Conservation (phyloP, 1,284 basidiomycete genomes). For the Tilletia indica region DNA sequence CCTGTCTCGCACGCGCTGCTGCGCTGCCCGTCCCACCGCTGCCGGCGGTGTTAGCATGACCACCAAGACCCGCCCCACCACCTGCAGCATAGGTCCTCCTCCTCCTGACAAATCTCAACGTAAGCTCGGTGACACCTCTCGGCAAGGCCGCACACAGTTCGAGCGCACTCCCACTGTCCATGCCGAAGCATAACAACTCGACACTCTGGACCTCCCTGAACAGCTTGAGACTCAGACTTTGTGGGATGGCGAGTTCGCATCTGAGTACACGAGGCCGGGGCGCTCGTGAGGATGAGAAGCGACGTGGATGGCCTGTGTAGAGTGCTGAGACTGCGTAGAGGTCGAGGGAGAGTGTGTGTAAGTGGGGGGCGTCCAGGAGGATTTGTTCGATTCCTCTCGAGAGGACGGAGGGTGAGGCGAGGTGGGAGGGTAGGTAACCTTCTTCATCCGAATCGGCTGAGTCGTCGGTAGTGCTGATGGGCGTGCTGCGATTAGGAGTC, state of each 20-base stretch:
- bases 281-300: constrained; percentile 30
- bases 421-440: constrained; percentile 37
- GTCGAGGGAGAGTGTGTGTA: constrained; percentile 39
- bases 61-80: too few relatives aligned
- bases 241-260: constrained; percentile 39
- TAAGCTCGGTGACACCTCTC: constrained; percentile 28
- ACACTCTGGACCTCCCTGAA: constrained; percentile 36
- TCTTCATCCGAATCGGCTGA: constrained; percentile 30
- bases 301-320: constrained; percentile 28
- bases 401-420: constrained; percentile 33
- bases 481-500: neutral
- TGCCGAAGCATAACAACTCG: constrained; percentile 40
- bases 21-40: neutral
- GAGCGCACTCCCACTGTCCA: constrained; percentile 30
- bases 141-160: constrained; percentile 33
- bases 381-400: constrained; percentile 42
- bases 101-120: constrained; percentile 33
- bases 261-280: constrained; percentile 31
- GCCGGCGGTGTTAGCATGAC: too few relatives aligned
- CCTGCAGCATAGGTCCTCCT: neutral
- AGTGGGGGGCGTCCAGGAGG: constrained; percentile 31
- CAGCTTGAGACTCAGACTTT: constrained; percentile 37
- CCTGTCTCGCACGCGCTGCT: constrained; percentile 9
- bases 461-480: neutral
- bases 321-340: constrained; percentile 40